Conservation (phyloP, 208 protist genomes). For the Trypanosoma theileri region DNA sequence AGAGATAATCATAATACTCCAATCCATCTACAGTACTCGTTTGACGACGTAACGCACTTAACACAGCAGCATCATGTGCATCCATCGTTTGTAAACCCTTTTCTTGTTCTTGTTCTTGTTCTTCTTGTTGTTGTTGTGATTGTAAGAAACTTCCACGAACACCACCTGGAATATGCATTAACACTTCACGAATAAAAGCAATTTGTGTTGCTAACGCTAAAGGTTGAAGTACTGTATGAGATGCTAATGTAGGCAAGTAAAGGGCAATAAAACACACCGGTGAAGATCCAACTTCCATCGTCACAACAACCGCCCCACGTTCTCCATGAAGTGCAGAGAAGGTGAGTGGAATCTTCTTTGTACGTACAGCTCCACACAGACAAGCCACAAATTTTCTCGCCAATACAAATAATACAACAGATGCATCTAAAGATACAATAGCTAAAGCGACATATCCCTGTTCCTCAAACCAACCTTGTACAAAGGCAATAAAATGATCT, state of each 20-base stretch:
- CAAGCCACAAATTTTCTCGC: slow-evolving; percentile 17
- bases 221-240: slow-evolving; percentile 2
- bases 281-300: slow-evolving; percentile 15
- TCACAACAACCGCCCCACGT: slow-evolving; percentile 15
- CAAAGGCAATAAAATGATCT: slow-evolving; percentile 12
- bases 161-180: slow-evolving; percentile 15
- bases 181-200: slow-evolving; percentile 17
- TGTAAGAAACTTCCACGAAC: slow-evolving; percentile 7
- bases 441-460: slow-evolving; percentile 8
- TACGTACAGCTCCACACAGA: slow-evolving; percentile 11
- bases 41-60: not conserved
- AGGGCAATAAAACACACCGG: slow-evolving; percentile 21
- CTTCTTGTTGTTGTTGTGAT: not conserved
- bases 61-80: not conserved
- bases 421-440: not conserved
- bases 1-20: slow-evolving; percentile 23
- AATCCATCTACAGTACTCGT: slow-evolving; percentile 20
- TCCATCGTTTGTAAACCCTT: too few relatives aligned
- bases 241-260: slow-evolving; percentile 11
- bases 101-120: not conserved
- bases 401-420: slow-evolving; percentile 19
- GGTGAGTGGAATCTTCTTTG: slow-evolving; percentile 10
- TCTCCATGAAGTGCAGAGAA: slow-evolving; percentile 9
- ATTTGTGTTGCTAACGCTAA: slow-evolving; percentile 14
- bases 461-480: slow-evolving; percentile 13